Conservation (phyloP, 306 rosid species). For the Spatholobus suberectus region DNA sequence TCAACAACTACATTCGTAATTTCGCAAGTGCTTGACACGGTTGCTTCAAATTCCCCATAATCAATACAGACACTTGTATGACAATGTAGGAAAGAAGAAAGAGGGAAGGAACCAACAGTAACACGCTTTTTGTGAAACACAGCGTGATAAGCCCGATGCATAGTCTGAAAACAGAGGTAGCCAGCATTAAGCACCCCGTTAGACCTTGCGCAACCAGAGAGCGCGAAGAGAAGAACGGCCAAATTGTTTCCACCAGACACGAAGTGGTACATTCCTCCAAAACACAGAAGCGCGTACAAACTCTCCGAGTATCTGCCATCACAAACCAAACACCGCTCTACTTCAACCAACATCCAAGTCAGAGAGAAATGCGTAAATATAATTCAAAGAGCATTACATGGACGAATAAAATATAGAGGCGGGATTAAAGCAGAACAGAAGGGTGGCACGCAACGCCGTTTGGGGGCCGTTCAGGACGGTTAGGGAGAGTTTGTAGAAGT, state of each 20-base stretch:
- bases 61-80: not conserved
- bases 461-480: slow-evolving; percentile 66
- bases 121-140: slow-evolving; percentile 51
- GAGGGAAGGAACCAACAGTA: slow-evolving; percentile 53
- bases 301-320: slow-evolving; percentile 82
- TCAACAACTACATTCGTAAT: not conserved
- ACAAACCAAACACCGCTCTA: slow-evolving; percentile 19
- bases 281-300: slow-evolving; percentile 70
- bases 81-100: not conserved
- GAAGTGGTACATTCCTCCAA: slow-evolving; percentile 87
- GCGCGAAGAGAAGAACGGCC: slow-evolving; percentile 67
- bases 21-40: slow-evolving; percentile 10
- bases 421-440: slow-evolving; percentile 94
- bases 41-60: not conserved
- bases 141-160: slow-evolving; percentile 75
- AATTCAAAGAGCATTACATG: slow-evolving; percentile 44
- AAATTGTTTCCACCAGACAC: slow-evolving; percentile 54
- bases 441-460: slow-evolving; percentile 73
- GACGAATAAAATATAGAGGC: slow-evolving; percentile 91
- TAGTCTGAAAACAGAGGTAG: slow-evolving; percentile 81
- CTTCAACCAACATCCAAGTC: not conserved
- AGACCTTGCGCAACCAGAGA: slow-evolving; percentile 84
- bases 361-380: not conserved
- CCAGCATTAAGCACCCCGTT: slow-evolving; percentile 93
- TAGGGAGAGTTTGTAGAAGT: slow-evolving; percentile 77